These are phyloP conservation scores for Calonectria pseudoturangicola DNA, from an alignment of 2,329 filamentous ascomycete species.

Conservation along the genomic window DNA sequence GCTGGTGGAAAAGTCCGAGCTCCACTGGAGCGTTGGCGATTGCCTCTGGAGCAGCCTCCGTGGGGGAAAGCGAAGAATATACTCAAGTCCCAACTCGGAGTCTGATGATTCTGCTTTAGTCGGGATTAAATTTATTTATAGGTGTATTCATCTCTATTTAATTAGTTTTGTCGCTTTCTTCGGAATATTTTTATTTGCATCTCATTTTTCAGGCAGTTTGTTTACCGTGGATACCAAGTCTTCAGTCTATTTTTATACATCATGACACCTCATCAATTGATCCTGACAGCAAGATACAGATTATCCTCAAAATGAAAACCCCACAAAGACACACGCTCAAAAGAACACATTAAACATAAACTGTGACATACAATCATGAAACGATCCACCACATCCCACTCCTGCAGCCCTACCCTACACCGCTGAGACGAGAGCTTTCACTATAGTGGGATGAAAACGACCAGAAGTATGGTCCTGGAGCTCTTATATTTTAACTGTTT, in stretches of 20 bases:
- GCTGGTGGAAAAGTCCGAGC: conserved; percentile 41
- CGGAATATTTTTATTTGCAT: background rate
- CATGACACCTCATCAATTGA: no score
- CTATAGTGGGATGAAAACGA: background rate
- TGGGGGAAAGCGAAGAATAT: no score
- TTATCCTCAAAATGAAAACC: no score
- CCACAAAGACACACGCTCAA: no score
- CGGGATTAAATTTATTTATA: background rate
- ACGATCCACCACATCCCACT: background rate
- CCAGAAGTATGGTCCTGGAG: background rate
- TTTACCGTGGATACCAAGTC: no score
- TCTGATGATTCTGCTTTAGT: no score
- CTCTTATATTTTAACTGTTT: background rate
- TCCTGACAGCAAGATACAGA: no score
- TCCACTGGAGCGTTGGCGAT: conserved; percentile 43
- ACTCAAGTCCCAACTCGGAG: background rate
- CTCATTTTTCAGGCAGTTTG: no score
- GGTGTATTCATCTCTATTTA: background rate
- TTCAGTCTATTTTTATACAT: no score
- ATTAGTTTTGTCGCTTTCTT: background rate
- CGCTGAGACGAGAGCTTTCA: background rate
- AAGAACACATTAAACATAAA: background rate
- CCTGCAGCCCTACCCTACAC: background rate
- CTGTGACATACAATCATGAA: background rate
- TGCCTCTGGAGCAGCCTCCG: background rate